A percentile compares a stretch with the other conserved stretches of the same genome.
Evolutionary conservation across 495 filamentous ascomycete genomes (phyloP).

Genomic region (Talaromyces thailandensis): DNA sequence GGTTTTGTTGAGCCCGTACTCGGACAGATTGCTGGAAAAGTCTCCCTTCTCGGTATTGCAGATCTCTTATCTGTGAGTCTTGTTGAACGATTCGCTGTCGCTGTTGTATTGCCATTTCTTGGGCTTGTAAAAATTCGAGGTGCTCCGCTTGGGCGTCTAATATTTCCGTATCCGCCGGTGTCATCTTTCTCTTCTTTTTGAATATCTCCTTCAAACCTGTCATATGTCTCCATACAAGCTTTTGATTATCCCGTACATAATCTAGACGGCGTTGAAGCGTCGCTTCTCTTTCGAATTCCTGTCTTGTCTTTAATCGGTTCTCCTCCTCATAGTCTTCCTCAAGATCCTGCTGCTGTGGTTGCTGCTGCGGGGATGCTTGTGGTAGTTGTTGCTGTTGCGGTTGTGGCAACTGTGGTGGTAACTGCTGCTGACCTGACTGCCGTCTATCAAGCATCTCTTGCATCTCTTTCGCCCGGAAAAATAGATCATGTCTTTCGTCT

Average conservation of each 20-base stretch:
- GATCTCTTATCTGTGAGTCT: neutral
- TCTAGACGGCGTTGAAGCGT: neutral
- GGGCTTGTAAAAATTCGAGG: neutral
- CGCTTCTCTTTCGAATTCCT: neutral
- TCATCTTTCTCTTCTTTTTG: neutral
- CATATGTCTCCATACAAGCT: neutral
- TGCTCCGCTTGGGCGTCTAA: neutral
- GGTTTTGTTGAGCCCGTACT: neutral
- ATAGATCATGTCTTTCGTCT: neutral
- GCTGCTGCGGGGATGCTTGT: no score
- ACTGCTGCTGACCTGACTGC: neutral
- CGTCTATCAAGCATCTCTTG: neutral
- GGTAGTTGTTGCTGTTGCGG: neutral
- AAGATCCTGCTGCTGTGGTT: neutral
- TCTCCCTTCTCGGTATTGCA: neutral
- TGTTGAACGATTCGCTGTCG: neutral
- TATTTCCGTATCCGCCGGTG: neutral
- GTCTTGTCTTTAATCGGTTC: neutral
- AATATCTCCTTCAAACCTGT: neutral
- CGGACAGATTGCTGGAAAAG: neutral
- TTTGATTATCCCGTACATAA: neutral
- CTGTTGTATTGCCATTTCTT: neutral
- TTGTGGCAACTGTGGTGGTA: neutral
- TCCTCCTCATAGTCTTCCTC: neutral
- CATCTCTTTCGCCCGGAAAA: neutral